A percentile compares a stretch with the other conserved stretches of the same genome.
Evolutionary conservation across 352 stramenopile genomes (phyloP).

Genomic region (Pythium utonaiense): DNA sequence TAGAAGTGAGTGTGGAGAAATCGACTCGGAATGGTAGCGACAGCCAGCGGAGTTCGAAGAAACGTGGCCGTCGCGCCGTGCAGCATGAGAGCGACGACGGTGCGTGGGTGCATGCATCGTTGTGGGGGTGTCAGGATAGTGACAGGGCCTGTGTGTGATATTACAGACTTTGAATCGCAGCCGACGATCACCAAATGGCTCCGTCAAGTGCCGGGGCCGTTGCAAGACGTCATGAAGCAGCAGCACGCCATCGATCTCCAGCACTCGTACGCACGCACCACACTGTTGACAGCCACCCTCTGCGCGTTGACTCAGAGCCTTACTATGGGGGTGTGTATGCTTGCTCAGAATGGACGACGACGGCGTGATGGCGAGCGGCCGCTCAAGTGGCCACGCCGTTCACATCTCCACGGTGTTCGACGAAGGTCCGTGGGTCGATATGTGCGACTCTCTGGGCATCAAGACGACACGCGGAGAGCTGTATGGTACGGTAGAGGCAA

Average conservation of each 20-base stretch:
- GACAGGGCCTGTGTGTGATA: neutral
- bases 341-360: slow-evolving; percentile 39
- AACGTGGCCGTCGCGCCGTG: slow-evolving; percentile 7
- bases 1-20: neutral
- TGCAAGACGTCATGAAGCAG: slow-evolving; percentile 80
- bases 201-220: slow-evolving; percentile 56
- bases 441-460: slow-evolving; percentile 63
- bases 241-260: slow-evolving; percentile 35
- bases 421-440: slow-evolving; percentile 75
- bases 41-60: neutral
- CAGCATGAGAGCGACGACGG: slow-evolving; percentile 9
- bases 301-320: too few species aligned
- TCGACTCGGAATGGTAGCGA: neutral
- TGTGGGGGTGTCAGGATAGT: too few species aligned
- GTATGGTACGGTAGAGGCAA: slow-evolving; percentile 44
- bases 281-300: too few species aligned
- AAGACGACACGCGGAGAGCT: slow-evolving; percentile 40
- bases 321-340: neutral
- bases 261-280: slow-evolving; percentile 24
- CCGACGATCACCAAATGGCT: slow-evolving; percentile 70
- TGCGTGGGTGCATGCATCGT: neutral
- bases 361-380: slow-evolving; percentile 36
- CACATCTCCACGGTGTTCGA: slow-evolving; percentile 74
- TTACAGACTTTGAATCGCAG: slow-evolving; percentile 24
- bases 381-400: slow-evolving; percentile 36